Conservation (phyloP, 176 grass and related monocot genomes). For the Aegilops sharonensis region DNA sequence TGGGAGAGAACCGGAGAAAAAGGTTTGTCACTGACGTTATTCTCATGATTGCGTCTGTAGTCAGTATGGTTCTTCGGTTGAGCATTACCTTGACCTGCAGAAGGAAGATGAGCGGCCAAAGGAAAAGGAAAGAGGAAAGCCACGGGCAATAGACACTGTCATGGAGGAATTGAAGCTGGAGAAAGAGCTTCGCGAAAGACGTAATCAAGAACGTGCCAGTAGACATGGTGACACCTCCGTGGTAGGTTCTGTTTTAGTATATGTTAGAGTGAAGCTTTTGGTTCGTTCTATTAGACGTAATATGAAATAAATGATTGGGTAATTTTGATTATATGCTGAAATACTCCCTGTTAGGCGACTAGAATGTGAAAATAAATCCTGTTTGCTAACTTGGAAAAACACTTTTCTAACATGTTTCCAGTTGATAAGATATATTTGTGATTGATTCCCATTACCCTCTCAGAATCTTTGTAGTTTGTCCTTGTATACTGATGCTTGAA, state of each 20-base stretch:
- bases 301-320: not conserved
- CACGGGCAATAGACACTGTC: constrained; percentile 85
- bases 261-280: not conserved
- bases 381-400: not conserved
- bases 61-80: constrained; percentile 17
- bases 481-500: constrained; percentile 25
- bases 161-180: constrained; percentile 95
- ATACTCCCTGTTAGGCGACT: not conserved
- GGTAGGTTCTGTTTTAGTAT: constrained; percentile 30
- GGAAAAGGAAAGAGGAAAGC: constrained; percentile 97
- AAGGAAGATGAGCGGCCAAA: constrained; percentile 93
- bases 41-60: not conserved
- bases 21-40: constrained; percentile 50
- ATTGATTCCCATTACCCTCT: constrained; percentile 18
- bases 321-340: constrained; percentile 7
- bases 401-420: not conserved
- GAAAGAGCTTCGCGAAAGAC: constrained; percentile 84
- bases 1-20: constrained; percentile 83
- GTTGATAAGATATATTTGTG: constrained; percentile 1
- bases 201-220: constrained; percentile 46
- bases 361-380: not conserved
- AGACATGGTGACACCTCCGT: constrained; percentile 51
- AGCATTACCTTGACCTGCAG: constrained; percentile 36
- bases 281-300: constrained; percentile 1
- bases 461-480: constrained; percentile 22